phyloP scores from a whole-genome alignment of 768 basidiomycete species.

The Lactarius sanguifluus region DNA sequence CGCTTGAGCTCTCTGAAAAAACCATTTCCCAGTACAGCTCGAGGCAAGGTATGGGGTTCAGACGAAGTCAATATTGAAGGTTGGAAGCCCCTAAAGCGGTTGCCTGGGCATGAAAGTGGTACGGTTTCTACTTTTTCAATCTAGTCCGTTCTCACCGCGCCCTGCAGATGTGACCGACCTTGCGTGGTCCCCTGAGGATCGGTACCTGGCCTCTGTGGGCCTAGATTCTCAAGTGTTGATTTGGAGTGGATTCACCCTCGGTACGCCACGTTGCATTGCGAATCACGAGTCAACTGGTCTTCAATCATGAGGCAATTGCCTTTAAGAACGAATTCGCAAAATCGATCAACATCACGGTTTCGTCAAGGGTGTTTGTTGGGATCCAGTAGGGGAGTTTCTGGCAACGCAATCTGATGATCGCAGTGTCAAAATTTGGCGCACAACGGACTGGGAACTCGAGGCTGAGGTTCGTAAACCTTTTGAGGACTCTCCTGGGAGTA shows the following conservation, averaged over 20 bases:
- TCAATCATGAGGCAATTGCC: background rate
- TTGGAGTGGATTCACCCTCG: slow-evolving; percentile 92
- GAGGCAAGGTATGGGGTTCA: slow-evolving; percentile 89
- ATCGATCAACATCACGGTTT: slow-evolving; percentile 92
- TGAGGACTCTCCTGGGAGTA: slow-evolving; percentile 89
- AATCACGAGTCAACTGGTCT: no score
- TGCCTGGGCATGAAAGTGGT: slow-evolving; percentile 97
- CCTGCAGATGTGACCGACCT: slow-evolving; percentile 86
- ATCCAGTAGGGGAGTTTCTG: slow-evolving; percentile 95
- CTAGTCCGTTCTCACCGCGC: slow-evolving; percentile 10
- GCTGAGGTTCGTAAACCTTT: slow-evolving; percentile 88
- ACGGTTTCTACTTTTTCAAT: slow-evolving; percentile 32
- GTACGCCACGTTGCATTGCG: slow-evolving; percentile 42
- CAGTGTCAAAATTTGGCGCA: slow-evolving; percentile 95
- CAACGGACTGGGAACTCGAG: slow-evolving; percentile 86
- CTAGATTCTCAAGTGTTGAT: slow-evolving; percentile 88
- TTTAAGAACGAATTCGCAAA: slow-evolving; percentile 73
- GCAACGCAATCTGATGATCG: slow-evolving; percentile 98
- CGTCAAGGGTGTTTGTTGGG: slow-evolving; percentile 98
- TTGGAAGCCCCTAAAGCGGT: slow-evolving; percentile 90
- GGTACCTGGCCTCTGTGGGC: slow-evolving; percentile 91
- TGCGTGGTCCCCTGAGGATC: slow-evolving; percentile 92
- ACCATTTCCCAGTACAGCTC: slow-evolving; percentile 55
- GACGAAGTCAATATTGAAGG: slow-evolving; percentile 96
- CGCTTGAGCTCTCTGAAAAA: background rate